Conservation (phyloP, 2,329 filamentous ascomycete species). For the Tolypocladium guangdongense region DNA sequence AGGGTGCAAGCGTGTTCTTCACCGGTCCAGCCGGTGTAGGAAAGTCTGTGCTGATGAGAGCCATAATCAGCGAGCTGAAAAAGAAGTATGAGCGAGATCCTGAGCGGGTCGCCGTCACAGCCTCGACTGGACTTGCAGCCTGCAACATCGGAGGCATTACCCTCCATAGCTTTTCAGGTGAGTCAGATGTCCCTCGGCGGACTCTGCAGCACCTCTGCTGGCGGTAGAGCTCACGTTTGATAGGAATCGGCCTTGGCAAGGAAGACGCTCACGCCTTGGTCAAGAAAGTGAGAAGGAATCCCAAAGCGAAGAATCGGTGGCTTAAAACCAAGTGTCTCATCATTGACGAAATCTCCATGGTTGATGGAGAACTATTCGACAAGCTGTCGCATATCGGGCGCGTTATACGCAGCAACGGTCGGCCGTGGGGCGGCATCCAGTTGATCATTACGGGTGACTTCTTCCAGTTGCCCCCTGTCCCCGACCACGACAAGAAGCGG, state of each 20-base stretch:
- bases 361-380: conserved; percentile 93
- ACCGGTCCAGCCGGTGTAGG: conserved; percentile 94
- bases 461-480: conserved; percentile 92
- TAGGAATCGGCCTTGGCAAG: conserved; percentile 77
- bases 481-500: conserved; percentile 54
- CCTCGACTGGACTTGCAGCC: conserved; percentile 88
- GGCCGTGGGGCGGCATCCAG: conserved; percentile 92
- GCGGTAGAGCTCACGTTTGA: not conserved
- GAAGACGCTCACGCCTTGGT: conserved; percentile 70
- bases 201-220: not conserved
- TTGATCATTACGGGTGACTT: conserved; percentile 94
- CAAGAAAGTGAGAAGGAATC: conserved; percentile 82
- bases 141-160: conserved; percentile 96
- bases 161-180: conserved; percentile 84
- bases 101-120: conserved; percentile 83
- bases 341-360: conserved; percentile 96
- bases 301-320: conserved; percentile 84
- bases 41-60: conserved; percentile 89
- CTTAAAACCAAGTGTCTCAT: conserved; percentile 76
- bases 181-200: not conserved
- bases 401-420: conserved; percentile 76
- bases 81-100: conserved; percentile 66
- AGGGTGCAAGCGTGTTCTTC: conserved; percentile 88
- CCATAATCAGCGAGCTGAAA: conserved; percentile 75
- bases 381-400: conserved; percentile 86